Conservation (phyloP, 2,329 filamentous ascomycete genomes). For the Blastomyces gilchristii region DNA sequence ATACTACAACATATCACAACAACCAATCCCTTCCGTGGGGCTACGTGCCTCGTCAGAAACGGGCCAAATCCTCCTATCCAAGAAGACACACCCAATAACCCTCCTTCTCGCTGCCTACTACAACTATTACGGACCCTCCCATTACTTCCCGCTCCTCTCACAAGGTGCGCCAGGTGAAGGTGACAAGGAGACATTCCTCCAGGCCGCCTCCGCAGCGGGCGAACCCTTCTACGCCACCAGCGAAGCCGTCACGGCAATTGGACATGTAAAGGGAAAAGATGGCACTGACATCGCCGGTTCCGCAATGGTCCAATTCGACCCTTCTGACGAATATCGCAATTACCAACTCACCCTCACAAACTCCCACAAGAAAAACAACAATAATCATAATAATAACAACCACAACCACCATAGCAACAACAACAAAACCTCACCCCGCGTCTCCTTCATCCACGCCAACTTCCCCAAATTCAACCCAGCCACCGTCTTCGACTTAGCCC, state of each 20-base stretch:
- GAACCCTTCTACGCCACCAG: constrained; percentile 36
- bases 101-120: constrained; percentile 42
- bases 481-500: constrained; percentile 28
- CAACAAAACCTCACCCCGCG: constrained; percentile 18
- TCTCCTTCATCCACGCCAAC: constrained; percentile 35
- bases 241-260: constrained; percentile 26
- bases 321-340: constrained; percentile 40
- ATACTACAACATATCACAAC: constrained; percentile 31
- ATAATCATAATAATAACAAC: constrained; percentile 23
- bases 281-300: constrained; percentile 25
- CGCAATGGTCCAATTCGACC: constrained; percentile 32
- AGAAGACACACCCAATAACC: constrained; percentile 31
- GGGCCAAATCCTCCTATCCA: constrained; percentile 39
- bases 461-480: constrained; percentile 34
- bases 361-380: constrained; percentile 27
- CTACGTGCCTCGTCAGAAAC: constrained; percentile 31
- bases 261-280: constrained; percentile 17
- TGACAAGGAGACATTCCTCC: constrained; percentile 43
- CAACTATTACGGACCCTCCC: constrained; percentile 38
- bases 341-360: constrained; percentile 23
- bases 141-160: constrained; percentile 38
- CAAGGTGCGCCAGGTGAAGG: constrained; percentile 42
- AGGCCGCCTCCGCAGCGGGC: constrained; percentile 34
- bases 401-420: constrained; percentile 22
- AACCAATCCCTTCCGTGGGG: constrained; percentile 18